Evolutionary conservation across 768 basidiomycete genomes (phyloP).

Genomic region (Mrakia blollopis): DNA sequence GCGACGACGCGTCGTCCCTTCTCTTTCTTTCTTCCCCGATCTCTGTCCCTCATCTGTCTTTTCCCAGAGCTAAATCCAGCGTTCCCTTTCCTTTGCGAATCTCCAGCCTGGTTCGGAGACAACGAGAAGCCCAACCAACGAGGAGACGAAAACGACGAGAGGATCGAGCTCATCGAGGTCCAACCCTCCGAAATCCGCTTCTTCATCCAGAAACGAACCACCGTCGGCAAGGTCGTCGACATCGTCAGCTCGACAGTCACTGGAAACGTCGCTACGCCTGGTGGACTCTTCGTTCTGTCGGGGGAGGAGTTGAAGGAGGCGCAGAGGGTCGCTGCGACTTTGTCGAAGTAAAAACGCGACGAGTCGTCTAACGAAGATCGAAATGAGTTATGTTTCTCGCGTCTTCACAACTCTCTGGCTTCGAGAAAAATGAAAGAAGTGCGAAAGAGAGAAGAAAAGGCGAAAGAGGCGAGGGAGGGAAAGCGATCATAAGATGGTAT

Average conservation of each 20-base stretch:
- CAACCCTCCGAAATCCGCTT: constrained; percentile 70
- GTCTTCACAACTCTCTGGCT: too few relatives aligned
- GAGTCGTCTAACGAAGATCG: too few relatives aligned
- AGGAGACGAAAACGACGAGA: constrained; percentile 72
- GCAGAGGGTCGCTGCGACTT: neutral
- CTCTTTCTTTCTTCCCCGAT: neutral
- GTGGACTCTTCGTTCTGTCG: constrained; percentile 13
- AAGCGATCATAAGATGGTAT: neutral
- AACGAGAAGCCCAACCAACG: constrained; percentile 77
- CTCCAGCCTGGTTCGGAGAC: constrained; percentile 73
- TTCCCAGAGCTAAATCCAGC: neutral
- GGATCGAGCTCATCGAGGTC: constrained; percentile 69
- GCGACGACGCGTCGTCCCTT: neutral
- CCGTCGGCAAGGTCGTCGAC: constrained; percentile 58
- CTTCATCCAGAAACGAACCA: constrained; percentile 63
- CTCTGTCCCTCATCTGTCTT: neutral
- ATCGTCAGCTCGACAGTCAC: constrained; percentile 57
- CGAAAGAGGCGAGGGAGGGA: neutral
- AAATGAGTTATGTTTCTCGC: too few relatives aligned
- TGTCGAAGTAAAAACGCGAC: too few relatives aligned
- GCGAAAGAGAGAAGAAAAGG: too few relatives aligned
- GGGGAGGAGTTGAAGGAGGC: constrained; percentile 25
- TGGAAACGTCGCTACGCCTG: constrained; percentile 45
- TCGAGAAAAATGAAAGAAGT: too few relatives aligned
- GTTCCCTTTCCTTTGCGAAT: neutral